phyloP scores from a whole-genome alignment of 2,329 filamentous ascomycete genomes.

The Sphaerulina musiva region DNA sequence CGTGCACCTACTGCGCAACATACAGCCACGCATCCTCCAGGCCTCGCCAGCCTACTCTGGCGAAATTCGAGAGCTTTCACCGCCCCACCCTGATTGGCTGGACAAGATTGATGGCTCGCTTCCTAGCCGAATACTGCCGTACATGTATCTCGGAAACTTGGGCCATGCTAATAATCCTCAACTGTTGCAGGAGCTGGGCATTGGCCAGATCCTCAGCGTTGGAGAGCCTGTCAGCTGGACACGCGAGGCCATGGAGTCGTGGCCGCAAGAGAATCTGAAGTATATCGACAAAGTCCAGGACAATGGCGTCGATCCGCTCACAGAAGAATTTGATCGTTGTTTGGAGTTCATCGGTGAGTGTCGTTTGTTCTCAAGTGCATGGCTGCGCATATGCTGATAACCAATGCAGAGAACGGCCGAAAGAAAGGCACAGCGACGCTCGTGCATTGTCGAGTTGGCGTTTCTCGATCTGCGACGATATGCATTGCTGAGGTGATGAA shows the following conservation, averaged over 20 bases:
- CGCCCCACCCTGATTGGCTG: constrained; percentile 70
- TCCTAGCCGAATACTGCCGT: constrained; percentile 79
- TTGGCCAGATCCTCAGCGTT: constrained; percentile 81
- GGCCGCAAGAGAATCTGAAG: constrained; percentile 73
- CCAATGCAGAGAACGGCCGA: constrained; percentile 64
- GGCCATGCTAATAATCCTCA: constrained; percentile 90
- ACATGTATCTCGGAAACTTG: constrained; percentile 94
- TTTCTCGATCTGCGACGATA: constrained; percentile 91
- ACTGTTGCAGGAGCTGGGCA: constrained; percentile 70
- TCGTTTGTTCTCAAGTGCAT: not conserved
- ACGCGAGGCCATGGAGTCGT: constrained; percentile 59
- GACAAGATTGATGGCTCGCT: constrained; percentile 79
- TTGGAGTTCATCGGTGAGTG: constrained; percentile 83
- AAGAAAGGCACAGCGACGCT: constrained; percentile 73
- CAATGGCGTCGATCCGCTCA: constrained; percentile 90
- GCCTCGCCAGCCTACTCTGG: constrained; percentile 55
- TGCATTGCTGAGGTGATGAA: constrained; percentile 99
- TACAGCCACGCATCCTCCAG: constrained; percentile 67
- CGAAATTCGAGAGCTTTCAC: constrained; percentile 48
- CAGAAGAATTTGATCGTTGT: constrained; percentile 75
- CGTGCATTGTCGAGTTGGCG: constrained; percentile 92
- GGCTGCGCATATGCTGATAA: not conserved
- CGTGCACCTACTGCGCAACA: constrained; percentile 69
- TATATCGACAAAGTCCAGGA: constrained; percentile 84
- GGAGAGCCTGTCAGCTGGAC: constrained; percentile 83